phyloP scores from a whole-genome alignment of 345 rosid species.

The Hypericum perforatum region DNA sequence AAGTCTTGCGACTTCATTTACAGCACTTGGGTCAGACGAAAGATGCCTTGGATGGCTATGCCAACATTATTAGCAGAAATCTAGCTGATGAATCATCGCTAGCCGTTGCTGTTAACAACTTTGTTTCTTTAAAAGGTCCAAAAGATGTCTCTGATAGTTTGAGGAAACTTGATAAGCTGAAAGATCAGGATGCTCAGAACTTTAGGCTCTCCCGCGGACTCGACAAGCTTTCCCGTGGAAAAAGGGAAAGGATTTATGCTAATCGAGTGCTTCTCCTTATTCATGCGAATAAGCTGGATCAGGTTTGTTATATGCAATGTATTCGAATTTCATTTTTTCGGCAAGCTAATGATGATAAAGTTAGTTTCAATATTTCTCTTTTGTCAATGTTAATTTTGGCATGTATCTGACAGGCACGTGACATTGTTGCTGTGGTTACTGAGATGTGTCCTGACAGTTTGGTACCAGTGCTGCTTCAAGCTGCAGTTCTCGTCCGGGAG shows the following conservation, averaged over 20 bases:
- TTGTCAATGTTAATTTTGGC: conserved; percentile 4
- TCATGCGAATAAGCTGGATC: conserved; percentile 92
- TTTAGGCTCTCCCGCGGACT: conserved; percentile 60
- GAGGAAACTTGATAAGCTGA: conserved; percentile 73
- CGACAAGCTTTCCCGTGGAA: conserved; percentile 72
- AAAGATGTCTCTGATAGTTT: conserved; percentile 74
- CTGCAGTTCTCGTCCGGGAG: conserved; percentile 79
- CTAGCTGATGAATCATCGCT: conserved; percentile 72
- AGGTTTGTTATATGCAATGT: conserved; percentile 31
- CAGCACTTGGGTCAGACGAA: conserved; percentile 60
- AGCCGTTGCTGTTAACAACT: conserved; percentile 85
- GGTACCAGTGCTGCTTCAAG: conserved; percentile 67
- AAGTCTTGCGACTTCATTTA: conserved; percentile 20
- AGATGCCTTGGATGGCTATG: conserved; percentile 57
- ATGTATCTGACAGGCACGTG: conserved; percentile 62
- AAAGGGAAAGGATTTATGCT: conserved; percentile 69
- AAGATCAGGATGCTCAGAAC: conserved; percentile 47
- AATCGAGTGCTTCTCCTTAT: conserved; percentile 80
- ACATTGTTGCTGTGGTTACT: conserved; percentile 54
- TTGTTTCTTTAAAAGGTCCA: conserved; percentile 64
- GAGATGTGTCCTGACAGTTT: conserved; percentile 57
- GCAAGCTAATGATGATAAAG: neutral
- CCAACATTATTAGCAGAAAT: conserved; percentile 51
- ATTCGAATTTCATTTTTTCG: conserved; percentile 6
- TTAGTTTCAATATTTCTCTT: neutral